Conservation (phyloP, 2,329 filamentous ascomycete species). For the Diaporthe humulicola region DNA sequence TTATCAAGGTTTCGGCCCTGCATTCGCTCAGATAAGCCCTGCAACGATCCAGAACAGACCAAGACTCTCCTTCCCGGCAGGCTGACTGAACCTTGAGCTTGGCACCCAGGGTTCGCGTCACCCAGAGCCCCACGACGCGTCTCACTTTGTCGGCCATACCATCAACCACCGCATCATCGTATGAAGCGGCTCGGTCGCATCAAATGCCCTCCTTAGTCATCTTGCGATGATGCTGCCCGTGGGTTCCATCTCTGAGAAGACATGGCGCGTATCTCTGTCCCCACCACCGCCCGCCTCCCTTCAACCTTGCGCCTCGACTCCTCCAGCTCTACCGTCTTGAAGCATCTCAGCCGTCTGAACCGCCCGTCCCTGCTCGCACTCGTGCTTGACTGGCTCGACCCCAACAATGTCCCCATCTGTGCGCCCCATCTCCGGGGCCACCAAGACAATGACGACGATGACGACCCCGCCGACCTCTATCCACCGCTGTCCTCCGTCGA, state of each 20-base stretch:
- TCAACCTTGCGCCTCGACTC: constrained; percentile 78
- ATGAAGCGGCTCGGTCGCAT: background rate
- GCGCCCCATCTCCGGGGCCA: constrained; percentile 67
- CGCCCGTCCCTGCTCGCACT: constrained; percentile 79
- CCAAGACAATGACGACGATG: constrained; percentile 57
- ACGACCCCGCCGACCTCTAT: constrained; percentile 74
- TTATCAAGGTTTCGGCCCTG: constrained; percentile 18
- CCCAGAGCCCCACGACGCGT: constrained; percentile 1
- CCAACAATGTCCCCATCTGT: constrained; percentile 71
- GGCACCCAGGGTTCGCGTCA: constrained; percentile 25
- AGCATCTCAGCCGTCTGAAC: constrained; percentile 77
- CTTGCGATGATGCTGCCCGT: constrained; percentile 1
- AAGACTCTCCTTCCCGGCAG: background rate
- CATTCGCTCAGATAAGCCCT: constrained; percentile 33
- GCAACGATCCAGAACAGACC: background rate
- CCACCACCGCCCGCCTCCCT: constrained; percentile 79
- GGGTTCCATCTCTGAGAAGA: background rate
- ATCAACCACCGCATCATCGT: constrained; percentile 9
- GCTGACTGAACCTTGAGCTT: background rate
- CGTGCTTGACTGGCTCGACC: constrained; percentile 82
- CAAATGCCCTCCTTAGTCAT: background rate
- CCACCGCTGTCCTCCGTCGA: constrained; percentile 74
- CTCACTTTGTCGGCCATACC: background rate
- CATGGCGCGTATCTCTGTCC: constrained; percentile 73
- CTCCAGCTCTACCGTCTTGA: constrained; percentile 73